Evolutionary conservation across 1,284 basidiomycete genomes (phyloP).

Genomic region (Xanthoconium separans): DNA sequence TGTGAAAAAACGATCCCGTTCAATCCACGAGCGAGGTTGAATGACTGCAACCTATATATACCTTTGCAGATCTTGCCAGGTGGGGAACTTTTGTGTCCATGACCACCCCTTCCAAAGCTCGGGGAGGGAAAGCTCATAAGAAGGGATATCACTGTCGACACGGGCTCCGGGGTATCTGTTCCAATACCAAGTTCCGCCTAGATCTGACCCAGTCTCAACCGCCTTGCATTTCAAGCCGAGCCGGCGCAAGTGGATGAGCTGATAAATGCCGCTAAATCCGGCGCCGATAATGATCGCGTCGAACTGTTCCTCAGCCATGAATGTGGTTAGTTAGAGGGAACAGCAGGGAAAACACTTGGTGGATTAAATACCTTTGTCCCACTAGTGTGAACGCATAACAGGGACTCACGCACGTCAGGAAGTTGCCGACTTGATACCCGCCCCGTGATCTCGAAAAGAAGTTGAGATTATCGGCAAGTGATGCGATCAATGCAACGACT

Average conservation of each 20-base stretch:
- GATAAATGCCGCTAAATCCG: background rate
- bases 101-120: constrained; percentile 23
- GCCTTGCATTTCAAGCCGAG: background rate
- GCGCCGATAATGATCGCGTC: background rate
- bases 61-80: constrained; percentile 1
- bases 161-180: constrained; percentile 23
- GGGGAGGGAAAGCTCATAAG: constrained; percentile 15
- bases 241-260: background rate
- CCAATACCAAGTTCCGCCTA: constrained; percentile 6
- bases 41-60: constrained; percentile 4
- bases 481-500: no score
- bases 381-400: no score
- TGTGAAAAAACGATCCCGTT: background rate
- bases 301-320: background rate
- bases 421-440: no score
- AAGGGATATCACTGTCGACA: no score
- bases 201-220: background rate
- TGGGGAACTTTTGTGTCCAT: constrained; percentile 21
- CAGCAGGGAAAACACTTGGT: no score
- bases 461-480: no score
- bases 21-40: background rate
- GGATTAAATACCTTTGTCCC: no score
- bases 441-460: no score
- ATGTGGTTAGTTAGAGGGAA: no score
- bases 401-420: no score